Evolutionary conservation across 495 filamentous ascomycete genomes (phyloP).

Genomic region (Geoglossum glabrum): DNA sequence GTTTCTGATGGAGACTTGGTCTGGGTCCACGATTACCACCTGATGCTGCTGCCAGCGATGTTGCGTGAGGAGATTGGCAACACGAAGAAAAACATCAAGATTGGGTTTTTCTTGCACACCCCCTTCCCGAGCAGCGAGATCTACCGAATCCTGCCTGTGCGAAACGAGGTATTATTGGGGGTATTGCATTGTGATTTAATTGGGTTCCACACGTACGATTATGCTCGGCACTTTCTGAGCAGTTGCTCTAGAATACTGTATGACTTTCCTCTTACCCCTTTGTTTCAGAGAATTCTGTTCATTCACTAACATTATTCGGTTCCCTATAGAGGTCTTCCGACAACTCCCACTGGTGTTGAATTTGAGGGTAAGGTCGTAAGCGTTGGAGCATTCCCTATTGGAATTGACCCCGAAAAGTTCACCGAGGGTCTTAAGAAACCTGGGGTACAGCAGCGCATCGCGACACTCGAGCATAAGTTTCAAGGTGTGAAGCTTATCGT

Average conservation of each 20-base stretch:
- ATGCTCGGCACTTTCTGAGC: constrained; percentile 73
- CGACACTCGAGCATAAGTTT: constrained; percentile 57
- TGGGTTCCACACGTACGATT: constrained; percentile 92
- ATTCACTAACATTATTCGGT: not conserved
- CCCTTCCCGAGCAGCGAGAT: constrained; percentile 88
- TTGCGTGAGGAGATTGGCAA: constrained; percentile 55
- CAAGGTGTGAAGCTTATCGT: constrained; percentile 77
- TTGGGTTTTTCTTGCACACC: constrained; percentile 90
- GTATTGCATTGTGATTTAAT: constrained; percentile 70
- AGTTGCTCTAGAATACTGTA: constrained; percentile 69
- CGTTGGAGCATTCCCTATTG: constrained; percentile 74
- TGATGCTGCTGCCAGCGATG: constrained; percentile 79
- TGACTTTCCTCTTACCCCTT: constrained; percentile 14
- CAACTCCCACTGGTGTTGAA: constrained; percentile 67
- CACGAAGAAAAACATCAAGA: constrained; percentile 57
- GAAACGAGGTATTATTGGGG: constrained; percentile 60
- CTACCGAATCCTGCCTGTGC: constrained; percentile 73
- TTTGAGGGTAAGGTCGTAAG: constrained; percentile 54
- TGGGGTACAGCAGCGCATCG: constrained; percentile 60
- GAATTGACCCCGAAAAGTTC: constrained; percentile 93
- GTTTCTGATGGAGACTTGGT: constrained; percentile 64
- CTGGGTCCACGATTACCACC: constrained; percentile 94
- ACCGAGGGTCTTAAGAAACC: constrained; percentile 64
- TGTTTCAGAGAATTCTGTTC: not conserved
- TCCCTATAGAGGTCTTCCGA: constrained; percentile 41